These are phyloP conservation scores for Takashimella koratensis DNA, from an alignment of 1,284 basidiomycete species.

Conservation along the genomic window DNA sequence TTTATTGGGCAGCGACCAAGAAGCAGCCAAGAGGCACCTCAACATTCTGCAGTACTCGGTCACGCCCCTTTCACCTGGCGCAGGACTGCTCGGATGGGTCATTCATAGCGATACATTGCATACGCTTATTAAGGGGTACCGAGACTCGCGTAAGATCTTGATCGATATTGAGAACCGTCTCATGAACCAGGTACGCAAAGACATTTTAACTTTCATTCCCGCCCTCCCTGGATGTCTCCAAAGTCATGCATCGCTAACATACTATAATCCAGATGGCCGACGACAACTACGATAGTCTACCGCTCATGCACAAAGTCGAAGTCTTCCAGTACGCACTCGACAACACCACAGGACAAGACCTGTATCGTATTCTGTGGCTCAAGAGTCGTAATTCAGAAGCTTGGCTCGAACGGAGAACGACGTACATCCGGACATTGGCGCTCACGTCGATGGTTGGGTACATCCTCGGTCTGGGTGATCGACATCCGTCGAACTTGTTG, in stretches of 20 bases:
- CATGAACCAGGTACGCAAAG: constrained; percentile 87
- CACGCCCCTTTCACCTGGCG: constrained; percentile 93
- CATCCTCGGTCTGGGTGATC: constrained; percentile 95
- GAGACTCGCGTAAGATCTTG: constrained; percentile 90
- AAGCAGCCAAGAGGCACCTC: constrained; percentile 92
- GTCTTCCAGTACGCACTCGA: constrained; percentile 99
- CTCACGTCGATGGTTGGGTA: constrained; percentile 97
- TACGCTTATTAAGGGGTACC: constrained; percentile 92
- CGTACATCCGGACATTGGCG: constrained; percentile 91
- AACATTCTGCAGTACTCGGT: constrained; percentile 93
- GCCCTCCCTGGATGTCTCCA: no score
- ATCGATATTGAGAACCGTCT: constrained; percentile 97
- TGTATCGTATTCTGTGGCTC: constrained; percentile 98
- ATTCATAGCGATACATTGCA: constrained; percentile 98
- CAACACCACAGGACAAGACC: constrained; percentile 97
- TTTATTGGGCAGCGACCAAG: constrained; percentile 84
- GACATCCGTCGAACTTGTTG: constrained; percentile 94
- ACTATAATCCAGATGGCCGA: constrained; percentile 78
- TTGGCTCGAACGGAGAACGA: constrained; percentile 96
- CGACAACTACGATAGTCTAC: constrained; percentile 87
- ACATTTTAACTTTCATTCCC: no score
- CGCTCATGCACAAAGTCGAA: constrained; percentile 95
- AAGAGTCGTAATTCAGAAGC: constrained; percentile 94
- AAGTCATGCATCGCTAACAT: neutral
- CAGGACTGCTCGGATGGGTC: constrained; percentile 93